phyloP scores from a whole-genome alignment of 2,329 filamentous ascomycete species.

The Helminthosporium solani region DNA sequence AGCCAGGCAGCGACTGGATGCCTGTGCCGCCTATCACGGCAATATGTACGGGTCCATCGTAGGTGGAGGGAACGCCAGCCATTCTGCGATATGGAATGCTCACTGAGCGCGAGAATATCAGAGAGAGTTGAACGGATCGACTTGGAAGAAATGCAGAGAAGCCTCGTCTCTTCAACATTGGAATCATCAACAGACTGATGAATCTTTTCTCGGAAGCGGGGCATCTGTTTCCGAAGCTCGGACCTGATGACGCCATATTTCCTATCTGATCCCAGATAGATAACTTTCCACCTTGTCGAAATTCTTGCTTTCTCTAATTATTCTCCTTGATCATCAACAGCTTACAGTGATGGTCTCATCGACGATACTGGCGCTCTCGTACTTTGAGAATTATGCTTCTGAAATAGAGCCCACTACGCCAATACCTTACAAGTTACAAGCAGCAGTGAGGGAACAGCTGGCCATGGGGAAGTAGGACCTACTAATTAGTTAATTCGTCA shows the following conservation, averaged over 20 bases:
- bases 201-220: slow-evolving; percentile 1
- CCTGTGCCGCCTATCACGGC: slow-evolving; percentile 73
- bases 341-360: too few relatives aligned
- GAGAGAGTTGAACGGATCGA: not conserved
- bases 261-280: too few relatives aligned
- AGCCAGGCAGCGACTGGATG: slow-evolving; percentile 81
- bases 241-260: slow-evolving; percentile 2
- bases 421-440: too few relatives aligned
- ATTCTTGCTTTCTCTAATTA: too few relatives aligned
- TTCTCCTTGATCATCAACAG: too few relatives aligned
- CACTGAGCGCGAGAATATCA: slow-evolving; percentile 4
- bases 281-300: too few relatives aligned
- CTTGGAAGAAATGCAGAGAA: not conserved
- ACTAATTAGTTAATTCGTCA: too few relatives aligned
- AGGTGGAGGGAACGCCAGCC: slow-evolving; percentile 34
- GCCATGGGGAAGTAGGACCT: too few relatives aligned
- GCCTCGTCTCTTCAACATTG: not conserved
- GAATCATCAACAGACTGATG: not conserved
- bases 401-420: too few relatives aligned
- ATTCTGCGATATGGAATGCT: slow-evolving; percentile 11
- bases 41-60: slow-evolving; percentile 49
- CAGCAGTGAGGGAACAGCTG: too few relatives aligned
- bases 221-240: not conserved
- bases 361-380: too few relatives aligned
- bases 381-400: too few relatives aligned